Evolutionary conservation across 2,329 filamentous ascomycete species (phyloP).

Genomic region (Pseudogymnoascus sp.): DNA sequence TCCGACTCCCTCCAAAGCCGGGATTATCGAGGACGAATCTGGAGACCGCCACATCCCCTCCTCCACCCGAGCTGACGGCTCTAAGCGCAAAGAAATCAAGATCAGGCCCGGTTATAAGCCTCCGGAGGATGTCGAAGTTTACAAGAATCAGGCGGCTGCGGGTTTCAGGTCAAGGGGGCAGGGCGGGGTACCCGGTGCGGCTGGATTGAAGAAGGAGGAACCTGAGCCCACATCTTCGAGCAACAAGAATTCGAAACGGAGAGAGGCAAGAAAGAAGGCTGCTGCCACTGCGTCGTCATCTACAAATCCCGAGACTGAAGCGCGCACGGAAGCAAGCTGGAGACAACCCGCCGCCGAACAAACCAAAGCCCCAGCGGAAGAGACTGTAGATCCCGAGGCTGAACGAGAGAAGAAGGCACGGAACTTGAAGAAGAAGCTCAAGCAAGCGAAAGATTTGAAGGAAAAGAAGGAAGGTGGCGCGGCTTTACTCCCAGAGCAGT

Average conservation of each 20-base stretch:
- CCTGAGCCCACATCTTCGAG: constrained; percentile 45
- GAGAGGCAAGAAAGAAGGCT: constrained; percentile 57
- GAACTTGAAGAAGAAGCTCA: constrained; percentile 87
- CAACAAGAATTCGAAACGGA: constrained; percentile 81
- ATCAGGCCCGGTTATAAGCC: constrained; percentile 89
- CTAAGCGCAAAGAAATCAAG: constrained; percentile 86
- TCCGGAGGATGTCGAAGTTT: constrained; percentile 90
- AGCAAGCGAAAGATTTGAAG: constrained; percentile 83
- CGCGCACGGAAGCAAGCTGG: constrained; percentile 17
- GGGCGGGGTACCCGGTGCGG: constrained; percentile 68
- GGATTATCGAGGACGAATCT: constrained; percentile 65
- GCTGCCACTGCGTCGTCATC: constrained; percentile 34
- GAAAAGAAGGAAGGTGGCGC: constrained; percentile 86
- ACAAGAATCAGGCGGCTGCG: constrained; percentile 86
- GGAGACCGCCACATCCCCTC: constrained; percentile 86
- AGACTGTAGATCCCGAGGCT: constrained; percentile 55
- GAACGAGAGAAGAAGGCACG: constrained; percentile 90
- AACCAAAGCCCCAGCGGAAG: constrained; percentile 29
- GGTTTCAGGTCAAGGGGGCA: constrained; percentile 68
- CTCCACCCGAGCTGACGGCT: constrained; percentile 78
- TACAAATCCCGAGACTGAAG: constrained; percentile 29
- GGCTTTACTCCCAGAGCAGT: constrained; percentile 79
- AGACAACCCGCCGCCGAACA: constrained; percentile 16
- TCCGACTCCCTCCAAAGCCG: constrained; percentile 48
- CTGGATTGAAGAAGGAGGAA: constrained; percentile 40